Evolutionary conservation across 148 eudicot genomes (phyloP).

Genomic region (Selenicereus undatus): DNA sequence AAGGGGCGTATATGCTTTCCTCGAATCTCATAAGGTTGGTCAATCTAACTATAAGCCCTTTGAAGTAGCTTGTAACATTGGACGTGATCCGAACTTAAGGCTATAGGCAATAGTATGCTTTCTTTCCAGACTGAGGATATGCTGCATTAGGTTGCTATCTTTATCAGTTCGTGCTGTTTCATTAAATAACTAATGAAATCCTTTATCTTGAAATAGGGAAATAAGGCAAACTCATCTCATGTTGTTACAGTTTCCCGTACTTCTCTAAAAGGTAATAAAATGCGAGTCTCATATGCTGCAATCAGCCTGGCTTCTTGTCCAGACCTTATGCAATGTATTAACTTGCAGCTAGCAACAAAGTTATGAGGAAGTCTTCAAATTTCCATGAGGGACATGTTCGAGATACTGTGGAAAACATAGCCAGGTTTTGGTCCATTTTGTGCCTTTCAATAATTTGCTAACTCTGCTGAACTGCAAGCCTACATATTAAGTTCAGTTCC

Average conservation of each 20-base stretch:
- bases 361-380: constrained; percentile 37
- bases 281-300: not conserved
- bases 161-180: not conserved
- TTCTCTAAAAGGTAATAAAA: constrained; percentile 29
- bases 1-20: not conserved
- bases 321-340: not conserved
- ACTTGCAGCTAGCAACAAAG: constrained; percentile 26
- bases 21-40: not conserved
- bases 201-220: constrained; percentile 19
- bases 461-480: not conserved
- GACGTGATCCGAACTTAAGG: not conserved
- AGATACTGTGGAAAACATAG: constrained; percentile 24
- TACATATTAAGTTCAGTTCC: not conserved
- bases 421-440: constrained; percentile 31
- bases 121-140: not conserved
- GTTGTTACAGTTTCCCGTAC: constrained; percentile 11
- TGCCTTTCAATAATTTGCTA: not conserved
- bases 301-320: constrained; percentile 12
- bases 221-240: constrained; percentile 11
- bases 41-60: not conserved
- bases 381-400: constrained; percentile 31
- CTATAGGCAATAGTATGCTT: not conserved
- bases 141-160: not conserved
- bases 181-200: constrained; percentile 4
- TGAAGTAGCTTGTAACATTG: not conserved